Percentiles rank a stretch among this genome's conserved stretches.
Conservation (phyloP, 306 rosid genomes). For the Nissolia schottii region DNA sequence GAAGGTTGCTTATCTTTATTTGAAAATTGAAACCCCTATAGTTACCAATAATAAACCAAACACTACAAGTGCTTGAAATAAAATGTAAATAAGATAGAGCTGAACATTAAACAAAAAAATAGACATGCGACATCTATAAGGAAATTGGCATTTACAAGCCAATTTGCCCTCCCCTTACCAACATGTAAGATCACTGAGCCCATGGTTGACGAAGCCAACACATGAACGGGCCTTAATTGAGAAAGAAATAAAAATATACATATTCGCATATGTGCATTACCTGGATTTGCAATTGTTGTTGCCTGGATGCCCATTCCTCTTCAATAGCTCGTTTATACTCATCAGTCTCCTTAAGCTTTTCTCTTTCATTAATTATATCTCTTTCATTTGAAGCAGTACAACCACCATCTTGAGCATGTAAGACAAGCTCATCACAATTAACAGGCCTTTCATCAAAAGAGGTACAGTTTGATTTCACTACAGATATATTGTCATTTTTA, state of each 20-base stretch:
- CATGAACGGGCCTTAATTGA: neutral
- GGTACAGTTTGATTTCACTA: slow-evolving; percentile 10
- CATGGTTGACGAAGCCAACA: neutral
- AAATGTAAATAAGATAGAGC: neutral
- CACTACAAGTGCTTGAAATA: neutral
- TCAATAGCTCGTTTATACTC: slow-evolving; percentile 77
- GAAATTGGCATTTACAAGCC: neutral
- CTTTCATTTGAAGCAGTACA: slow-evolving; percentile 15
- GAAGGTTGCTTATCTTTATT: neutral
- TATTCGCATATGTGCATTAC: slow-evolving; percentile 31
- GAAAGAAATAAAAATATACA: neutral
- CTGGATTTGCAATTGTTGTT: slow-evolving; percentile 78
- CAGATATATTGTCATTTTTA: slow-evolving; percentile 15
- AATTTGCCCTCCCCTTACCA: neutral
- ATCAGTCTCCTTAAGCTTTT: slow-evolving; percentile 80
- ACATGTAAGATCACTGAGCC: neutral
- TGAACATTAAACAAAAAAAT: neutral
- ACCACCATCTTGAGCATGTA: slow-evolving; percentile 27
- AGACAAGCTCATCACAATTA: slow-evolving; percentile 14
- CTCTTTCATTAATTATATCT: slow-evolving; percentile 60
- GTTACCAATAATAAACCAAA: neutral
- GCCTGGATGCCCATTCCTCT: slow-evolving; percentile 88
- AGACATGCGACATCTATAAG: neutral
- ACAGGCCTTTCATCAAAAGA: slow-evolving; percentile 24
- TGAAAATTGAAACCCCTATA: slow-evolving; percentile 3